A percentile compares a stretch with the other conserved stretches of the same genome.
phyloP scores from a whole-genome alignment of 352 stramenopile species.

The Globisporangium viniferum region DNA sequence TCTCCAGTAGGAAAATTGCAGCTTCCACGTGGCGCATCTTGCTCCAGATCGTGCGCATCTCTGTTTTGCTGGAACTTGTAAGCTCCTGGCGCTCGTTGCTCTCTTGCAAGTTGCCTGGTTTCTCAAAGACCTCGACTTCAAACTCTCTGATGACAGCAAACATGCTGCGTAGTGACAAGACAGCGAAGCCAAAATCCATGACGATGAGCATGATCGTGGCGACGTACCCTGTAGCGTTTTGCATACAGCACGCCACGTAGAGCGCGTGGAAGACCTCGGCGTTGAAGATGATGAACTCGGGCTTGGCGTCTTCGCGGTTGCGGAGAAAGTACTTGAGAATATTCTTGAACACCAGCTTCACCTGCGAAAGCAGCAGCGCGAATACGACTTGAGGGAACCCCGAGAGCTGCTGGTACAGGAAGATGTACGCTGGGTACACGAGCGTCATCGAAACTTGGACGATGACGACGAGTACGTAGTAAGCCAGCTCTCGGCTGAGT shows the following conservation, averaged over 20 bases:
- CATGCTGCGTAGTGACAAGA: neutral
- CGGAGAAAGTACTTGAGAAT: neutral
- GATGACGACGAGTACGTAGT: neutral
- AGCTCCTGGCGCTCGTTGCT: no score
- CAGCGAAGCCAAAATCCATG: slow-evolving; percentile 21
- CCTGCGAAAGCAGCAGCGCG: slow-evolving; percentile 23
- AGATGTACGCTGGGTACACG: slow-evolving; percentile 32
- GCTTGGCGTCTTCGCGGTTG: slow-evolving; percentile 25
- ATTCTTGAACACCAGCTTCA: slow-evolving; percentile 22
- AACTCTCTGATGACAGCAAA: neutral
- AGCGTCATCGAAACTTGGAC: slow-evolving; percentile 9
- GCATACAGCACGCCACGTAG: slow-evolving; percentile 30
- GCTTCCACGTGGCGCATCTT: no score
- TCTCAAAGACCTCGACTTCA: neutral
- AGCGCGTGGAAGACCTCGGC: no score
- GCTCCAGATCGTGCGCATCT: no score
- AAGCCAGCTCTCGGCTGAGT: neutral
- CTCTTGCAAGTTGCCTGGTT: neutral
- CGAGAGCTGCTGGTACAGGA: slow-evolving; percentile 21
- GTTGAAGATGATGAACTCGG: slow-evolving; percentile 47
- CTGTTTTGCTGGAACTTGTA: no score
- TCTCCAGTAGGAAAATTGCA: no score
- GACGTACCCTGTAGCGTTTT: slow-evolving; percentile 22
- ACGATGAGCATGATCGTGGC: slow-evolving; percentile 30
- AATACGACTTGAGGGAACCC: slow-evolving; percentile 15